Base-by-base conservation (phyloP, 768 basidiomycete genomes). In the Mycena albidolilacea region DNA sequence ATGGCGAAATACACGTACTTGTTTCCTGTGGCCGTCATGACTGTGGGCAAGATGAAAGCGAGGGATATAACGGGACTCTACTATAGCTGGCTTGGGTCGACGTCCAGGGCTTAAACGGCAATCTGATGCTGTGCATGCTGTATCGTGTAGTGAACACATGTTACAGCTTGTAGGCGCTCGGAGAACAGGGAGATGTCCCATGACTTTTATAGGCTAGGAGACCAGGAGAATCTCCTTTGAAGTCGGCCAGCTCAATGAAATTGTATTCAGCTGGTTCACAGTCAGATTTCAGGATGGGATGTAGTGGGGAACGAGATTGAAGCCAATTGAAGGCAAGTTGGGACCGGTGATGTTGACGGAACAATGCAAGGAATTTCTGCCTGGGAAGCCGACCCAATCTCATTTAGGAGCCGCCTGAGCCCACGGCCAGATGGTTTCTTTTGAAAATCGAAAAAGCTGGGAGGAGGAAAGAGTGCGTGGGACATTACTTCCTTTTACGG, bases 161-260 rank as follows among this genome's bases (percentile, higher is more conserved):
- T 44, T 64, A 70, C 69, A 70, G 69, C 69, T 70, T 70, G 61
- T 64, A 60, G 69, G 69, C 69, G 67, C 39, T 35, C 54, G 38
- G 52, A 62, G 62, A 69, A 43, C 10, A 41, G 6, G 15, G 30
- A 37, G 37, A 48, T 17, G 55, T 39, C 69, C 11, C 54, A 58
- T 70, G 61, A n/a, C 23, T 43, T 30, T 41, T 63, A 37, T 59
- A 10, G 7, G 38, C 15, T 43, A 43, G 41, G 14, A 43, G 14
- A 43, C 14, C 10, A 9, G 41, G 14, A 14, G 7, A 14, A 43
- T 43, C 6, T 55, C 10, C 19, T 7, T 12, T 23, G 54, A 19
- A 30, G 21, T 10, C 10, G 12, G 23, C 5, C n/a, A 23, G n/a
- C n/a, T 7, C 23, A 10, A 21, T 11, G 21, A 55, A 23, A 55